These are phyloP conservation scores for Cercospora zeae-maydis DNA, from an alignment of 2,329 filamentous ascomycete genomes.

Conservation along the genomic window DNA sequence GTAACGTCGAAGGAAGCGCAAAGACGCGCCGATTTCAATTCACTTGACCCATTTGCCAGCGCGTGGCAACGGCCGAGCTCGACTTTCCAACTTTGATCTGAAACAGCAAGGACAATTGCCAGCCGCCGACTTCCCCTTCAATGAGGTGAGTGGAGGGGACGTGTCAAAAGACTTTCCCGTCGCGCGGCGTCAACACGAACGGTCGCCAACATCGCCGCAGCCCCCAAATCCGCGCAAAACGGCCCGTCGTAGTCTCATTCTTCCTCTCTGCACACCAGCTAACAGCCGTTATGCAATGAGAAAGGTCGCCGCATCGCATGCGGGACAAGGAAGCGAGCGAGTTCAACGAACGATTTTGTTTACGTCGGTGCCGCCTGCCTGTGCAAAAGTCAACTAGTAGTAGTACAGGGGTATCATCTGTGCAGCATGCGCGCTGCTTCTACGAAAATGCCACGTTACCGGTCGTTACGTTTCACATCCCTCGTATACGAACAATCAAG, in stretches of 20 bases:
- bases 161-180: too few species aligned
- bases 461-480: neutral
- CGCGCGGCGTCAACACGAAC: too few species aligned
- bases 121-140: neutral
- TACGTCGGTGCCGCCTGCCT: neutral
- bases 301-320: neutral
- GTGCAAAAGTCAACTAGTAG: constrained; percentile 2
- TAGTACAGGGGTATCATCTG: constrained; percentile 3
- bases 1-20: neutral
- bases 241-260: neutral
- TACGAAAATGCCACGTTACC: constrained; percentile 4
- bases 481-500: neutral
- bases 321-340: neutral
- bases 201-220: too few species aligned
- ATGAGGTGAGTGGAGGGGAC: too few species aligned
- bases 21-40: neutral
- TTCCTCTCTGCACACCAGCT: neutral
- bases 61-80: neutral
- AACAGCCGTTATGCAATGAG: neutral
- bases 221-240: neutral
- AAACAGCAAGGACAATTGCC: neutral
- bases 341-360: neutral
- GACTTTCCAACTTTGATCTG: neutral
- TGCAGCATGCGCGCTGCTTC: neutral
- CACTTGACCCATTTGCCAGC: neutral